Percentiles rank a stretch among this genome's conserved stretches.
Evolutionary conservation across 1,139 yeast species (phyloP).

Genomic region (Pichia sp.): DNA sequence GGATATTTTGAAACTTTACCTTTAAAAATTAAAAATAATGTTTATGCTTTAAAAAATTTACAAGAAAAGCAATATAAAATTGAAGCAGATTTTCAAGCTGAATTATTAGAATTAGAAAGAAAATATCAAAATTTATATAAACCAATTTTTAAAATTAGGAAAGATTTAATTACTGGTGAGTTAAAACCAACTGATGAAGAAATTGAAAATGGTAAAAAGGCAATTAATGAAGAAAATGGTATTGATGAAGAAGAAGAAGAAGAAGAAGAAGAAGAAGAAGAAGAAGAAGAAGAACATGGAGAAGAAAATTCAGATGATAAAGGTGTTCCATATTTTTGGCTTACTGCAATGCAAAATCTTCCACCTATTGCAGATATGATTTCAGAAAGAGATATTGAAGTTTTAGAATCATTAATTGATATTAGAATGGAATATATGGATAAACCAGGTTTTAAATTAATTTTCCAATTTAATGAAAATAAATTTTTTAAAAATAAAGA

Average conservation of each 20-base stretch:
- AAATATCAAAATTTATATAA: slow-evolving; percentile 66
- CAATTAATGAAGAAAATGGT: slow-evolving; percentile 32
- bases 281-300: slow-evolving; percentile 39
- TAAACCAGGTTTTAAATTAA: slow-evolving; percentile 83
- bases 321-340: slow-evolving; percentile 96
- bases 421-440: slow-evolving; percentile 76
- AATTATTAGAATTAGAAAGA: slow-evolving; percentile 80
- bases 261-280: slow-evolving; percentile 27
- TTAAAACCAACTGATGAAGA: slow-evolving; percentile 76
- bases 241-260: slow-evolving; percentile 42
- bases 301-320: slow-evolving; percentile 36
- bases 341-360: slow-evolving; percentile 87
- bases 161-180: slow-evolving; percentile 62
- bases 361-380: slow-evolving; percentile 78
- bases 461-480: slow-evolving; percentile 75
- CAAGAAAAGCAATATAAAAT: slow-evolving; percentile 76
- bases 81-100: slow-evolving; percentile 89
- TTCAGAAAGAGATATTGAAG: slow-evolving; percentile 86
- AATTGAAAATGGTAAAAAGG: slow-evolving; percentile 62
- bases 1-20: slow-evolving; percentile 83
- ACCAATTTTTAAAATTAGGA: slow-evolving; percentile 74
- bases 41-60: slow-evolving; percentile 76
- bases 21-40: slow-evolving; percentile 65
- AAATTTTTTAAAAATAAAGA: slow-evolving; percentile 68
- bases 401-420: slow-evolving; percentile 61